Evolutionary conservation across 2,329 filamentous ascomycete species (phyloP).

Genomic region (Akanthomyces lecanii): DNA sequence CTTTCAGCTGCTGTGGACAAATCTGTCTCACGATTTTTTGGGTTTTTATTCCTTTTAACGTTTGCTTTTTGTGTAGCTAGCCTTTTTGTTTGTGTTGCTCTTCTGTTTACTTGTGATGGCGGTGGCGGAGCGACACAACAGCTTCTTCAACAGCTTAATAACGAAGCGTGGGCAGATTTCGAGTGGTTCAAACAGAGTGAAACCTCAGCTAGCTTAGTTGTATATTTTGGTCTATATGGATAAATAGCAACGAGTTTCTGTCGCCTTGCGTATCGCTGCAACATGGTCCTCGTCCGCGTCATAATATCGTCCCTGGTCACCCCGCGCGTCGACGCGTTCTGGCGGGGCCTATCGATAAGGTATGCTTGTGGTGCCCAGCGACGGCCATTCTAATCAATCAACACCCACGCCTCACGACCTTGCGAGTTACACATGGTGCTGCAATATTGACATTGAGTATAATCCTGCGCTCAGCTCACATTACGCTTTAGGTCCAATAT

Average conservation of each 20-base stretch:
- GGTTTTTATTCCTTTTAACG: not conserved
- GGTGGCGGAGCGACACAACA: slow-evolving; percentile 2
- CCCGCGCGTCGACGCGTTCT: slow-evolving; percentile 17
- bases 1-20: not conserved
- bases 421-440: not conserved
- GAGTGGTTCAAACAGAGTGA: not conserved
- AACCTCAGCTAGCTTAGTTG: not conserved
- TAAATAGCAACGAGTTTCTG: not conserved
- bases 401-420: no score
- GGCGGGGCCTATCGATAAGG: slow-evolving; percentile 18
- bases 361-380: not conserved
- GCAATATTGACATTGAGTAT: not conserved
- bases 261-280: slow-evolving; percentile 7
- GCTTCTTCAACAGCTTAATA: not conserved
- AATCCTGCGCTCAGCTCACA: not conserved
- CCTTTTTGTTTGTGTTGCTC: slow-evolving; percentile 3
- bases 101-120: slow-evolving; percentile 7
- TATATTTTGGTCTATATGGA: not conserved
- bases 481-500: slow-evolving; percentile 59
- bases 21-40: not conserved
- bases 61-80: not conserved
- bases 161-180: not conserved
- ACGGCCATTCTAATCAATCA: not conserved
- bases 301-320: slow-evolving; percentile 5
- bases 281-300: not conserved